Percentiles rank a stretch among this genome's conserved stretches.
Conservation (phyloP, 2,329 filamentous ascomycete genomes). For the Keithomyces neogunnii region DNA sequence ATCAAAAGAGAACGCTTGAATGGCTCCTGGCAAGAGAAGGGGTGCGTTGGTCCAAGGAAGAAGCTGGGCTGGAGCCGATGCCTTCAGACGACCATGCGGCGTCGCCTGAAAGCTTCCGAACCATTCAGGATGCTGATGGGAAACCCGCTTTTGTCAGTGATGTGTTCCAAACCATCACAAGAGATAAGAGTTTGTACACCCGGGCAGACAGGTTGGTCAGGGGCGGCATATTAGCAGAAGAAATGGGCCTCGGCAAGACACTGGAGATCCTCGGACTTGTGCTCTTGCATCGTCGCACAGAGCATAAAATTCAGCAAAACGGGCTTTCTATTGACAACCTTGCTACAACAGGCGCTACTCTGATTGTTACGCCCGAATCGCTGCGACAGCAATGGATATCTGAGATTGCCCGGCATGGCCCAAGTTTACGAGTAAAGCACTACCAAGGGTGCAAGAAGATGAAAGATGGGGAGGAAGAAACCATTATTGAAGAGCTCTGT, state of each 20-base stretch:
- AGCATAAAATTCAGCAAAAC: constrained; percentile 4
- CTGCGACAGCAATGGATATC: constrained; percentile 53
- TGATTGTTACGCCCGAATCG: constrained; percentile 52
- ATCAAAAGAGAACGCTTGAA: constrained; percentile 60
- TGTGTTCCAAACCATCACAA: constrained; percentile 50
- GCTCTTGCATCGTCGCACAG: constrained; percentile 42
- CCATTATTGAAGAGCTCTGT: constrained; percentile 36
- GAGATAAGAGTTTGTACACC: constrained; percentile 36
- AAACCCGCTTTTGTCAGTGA: constrained; percentile 48
- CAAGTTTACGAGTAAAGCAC: constrained; percentile 43
- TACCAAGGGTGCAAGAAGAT: constrained; percentile 43
- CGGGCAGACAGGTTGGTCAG: constrained; percentile 31
- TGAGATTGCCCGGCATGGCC: constrained; percentile 51
- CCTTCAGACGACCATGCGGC: neutral
- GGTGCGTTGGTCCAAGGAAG: constrained; percentile 33
- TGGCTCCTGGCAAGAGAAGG: constrained; percentile 65
- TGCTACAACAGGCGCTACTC: constrained; percentile 42
- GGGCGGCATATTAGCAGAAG: constrained; percentile 65
- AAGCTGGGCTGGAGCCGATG: constrained; percentile 12
- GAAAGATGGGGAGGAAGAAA: constrained; percentile 25
- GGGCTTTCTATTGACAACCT: constrained; percentile 33
- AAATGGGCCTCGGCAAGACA: constrained; percentile 80
- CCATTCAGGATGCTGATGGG: constrained; percentile 24
- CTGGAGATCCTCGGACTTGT: constrained; percentile 66
- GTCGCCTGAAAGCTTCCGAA: constrained; percentile 21